Evolutionary conservation across 306 rosid species (phyloP), one percentile per base, ranked within the genome.

Genomic region (Parietaria judaica): DNA sequence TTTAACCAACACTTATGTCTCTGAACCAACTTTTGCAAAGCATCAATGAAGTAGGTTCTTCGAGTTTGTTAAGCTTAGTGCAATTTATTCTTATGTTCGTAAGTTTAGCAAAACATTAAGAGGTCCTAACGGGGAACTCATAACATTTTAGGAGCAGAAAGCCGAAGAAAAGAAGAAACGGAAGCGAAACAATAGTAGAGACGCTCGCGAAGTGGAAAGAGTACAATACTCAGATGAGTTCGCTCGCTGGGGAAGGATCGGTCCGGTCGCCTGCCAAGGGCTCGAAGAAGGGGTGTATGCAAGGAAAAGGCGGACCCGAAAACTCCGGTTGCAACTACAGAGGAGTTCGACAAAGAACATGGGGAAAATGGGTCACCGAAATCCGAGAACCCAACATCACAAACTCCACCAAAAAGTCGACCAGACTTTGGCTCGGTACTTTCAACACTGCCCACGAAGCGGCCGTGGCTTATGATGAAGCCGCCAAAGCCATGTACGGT

Each of bases 301-400:
- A 69, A 62, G 95, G 99, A 11, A 88, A 92, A 83, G 96, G 95
- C 0, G 99, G 96, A n/a, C 94, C 96, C n/a, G 79, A 92, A 65
- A 92, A 92, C 64, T 80, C 87, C 1, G 78, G 67, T 39, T 84
- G 77, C 69, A 75, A 66, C 14, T 92, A 68, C 58, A 82, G 99
- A 72, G 99, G 99, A 9, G 96, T 88, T 51, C 72, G 99, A 36
- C 95, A 88, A 70, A 86, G 96, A 80, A 84, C 81, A 77, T 86
- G 95, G 96, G 96, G 99, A 0, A 92, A 86, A 45, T 92, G 99
- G 96, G 96, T 88, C 1, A 83, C 95, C 15, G 99, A 92, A 60
- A 92, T 92, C 55, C 77, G 96, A 1, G 90, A 86, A 62, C 96
- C 96, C 0, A 74, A 70, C 51, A 57, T 59, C 5, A 60, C 31